phyloP scores from a whole-genome alignment of 2,329 filamentous ascomycete genomes.

The Mariannaea elegans region DNA sequence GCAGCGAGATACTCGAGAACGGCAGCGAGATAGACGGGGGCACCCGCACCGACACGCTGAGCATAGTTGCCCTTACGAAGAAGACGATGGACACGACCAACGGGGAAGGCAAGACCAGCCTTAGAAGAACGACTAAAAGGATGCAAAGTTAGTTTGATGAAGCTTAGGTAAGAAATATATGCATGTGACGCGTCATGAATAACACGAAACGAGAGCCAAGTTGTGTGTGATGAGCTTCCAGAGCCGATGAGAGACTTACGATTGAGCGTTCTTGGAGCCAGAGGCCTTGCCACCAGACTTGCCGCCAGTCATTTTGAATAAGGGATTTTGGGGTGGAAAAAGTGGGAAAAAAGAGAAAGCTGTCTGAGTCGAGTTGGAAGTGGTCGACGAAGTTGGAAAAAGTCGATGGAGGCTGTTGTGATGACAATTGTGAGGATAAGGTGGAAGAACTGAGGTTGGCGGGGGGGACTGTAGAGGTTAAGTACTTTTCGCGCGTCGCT shows the following conservation, averaged over 20 bases:
- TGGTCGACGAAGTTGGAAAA: constrained; percentile 30
- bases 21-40: constrained; percentile 95
- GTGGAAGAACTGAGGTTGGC: constrained; percentile 48
- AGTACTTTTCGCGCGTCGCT: constrained; percentile 63
- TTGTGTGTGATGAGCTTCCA: constrained; percentile 4
- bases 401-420: constrained; percentile 48
- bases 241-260: constrained; percentile 68
- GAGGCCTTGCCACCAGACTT: constrained; percentile 99
- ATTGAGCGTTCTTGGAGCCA: constrained; percentile 98
- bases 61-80: constrained; percentile 99
- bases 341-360: constrained; percentile 17
- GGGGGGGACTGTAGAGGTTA: constrained; percentile 59
- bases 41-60: constrained; percentile 98
- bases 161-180: neutral
- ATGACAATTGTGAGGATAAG: constrained; percentile 47
- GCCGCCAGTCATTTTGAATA: constrained; percentile 98
- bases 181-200: neutral
- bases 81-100: constrained; percentile 99
- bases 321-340: constrained; percentile 32
- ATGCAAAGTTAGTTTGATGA: constrained; percentile 17
- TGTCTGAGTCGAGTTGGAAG: constrained; percentile 18
- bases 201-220: constrained; percentile 8
- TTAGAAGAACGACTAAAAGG: constrained; percentile 89
- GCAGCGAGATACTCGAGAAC: constrained; percentile 98
- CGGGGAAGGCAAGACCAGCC: constrained; percentile 98